Base-by-base conservation (phyloP, 2,329 filamentous ascomycete genomes). In the Penicillium expansum region DNA sequence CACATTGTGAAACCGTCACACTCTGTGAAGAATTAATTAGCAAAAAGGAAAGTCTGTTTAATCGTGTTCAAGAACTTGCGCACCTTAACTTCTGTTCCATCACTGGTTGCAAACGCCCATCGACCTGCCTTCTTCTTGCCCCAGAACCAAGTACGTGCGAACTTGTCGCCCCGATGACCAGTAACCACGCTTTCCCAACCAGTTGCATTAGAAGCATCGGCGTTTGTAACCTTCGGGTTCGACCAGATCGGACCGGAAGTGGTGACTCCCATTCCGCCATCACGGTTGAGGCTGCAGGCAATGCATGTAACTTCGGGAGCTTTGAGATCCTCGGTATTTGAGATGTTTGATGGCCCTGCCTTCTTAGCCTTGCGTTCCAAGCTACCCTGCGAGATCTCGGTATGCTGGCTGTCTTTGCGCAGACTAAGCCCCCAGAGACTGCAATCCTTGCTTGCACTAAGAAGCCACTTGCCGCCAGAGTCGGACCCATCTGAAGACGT, bases 161-260 rank as follows among this genome's bases (percentile, higher is more conserved):
- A 90, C 43, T 86, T 83, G 69, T 97, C 93, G 50, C 88, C 86
- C 68, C 88, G 88, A 71, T 99, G 95, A 10, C 92, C 93, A 4
- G 94, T 99, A 2, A 99, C 85, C 7, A 99, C 87, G 69, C 93
- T 97, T 74, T 99, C 95, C 94, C 94, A 99, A 1, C 94, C 94
- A 3, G 92, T 96, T 79, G 86, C 86, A 47, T 86, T 80, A 64
- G 91, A 87, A 3, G 89, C 86, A 73, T 92, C 87, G 10, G 82
- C 77, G n/a, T 83, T 85, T 55, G 86, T 84, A 27, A 80, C 79
- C 65, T 85, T 85, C 1, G 84, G 83, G 72, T 92, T 92, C 62
- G 91, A 87, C 93, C 93, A 97, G 56, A 96, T 86, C 4, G 86
- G 82, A 45, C 89, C 88, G 52, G 90, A 90, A 4, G 89, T 88